Conservation (phyloP, 495 filamentous ascomycete species). For the Aspergillus saccharolyticus region DNA sequence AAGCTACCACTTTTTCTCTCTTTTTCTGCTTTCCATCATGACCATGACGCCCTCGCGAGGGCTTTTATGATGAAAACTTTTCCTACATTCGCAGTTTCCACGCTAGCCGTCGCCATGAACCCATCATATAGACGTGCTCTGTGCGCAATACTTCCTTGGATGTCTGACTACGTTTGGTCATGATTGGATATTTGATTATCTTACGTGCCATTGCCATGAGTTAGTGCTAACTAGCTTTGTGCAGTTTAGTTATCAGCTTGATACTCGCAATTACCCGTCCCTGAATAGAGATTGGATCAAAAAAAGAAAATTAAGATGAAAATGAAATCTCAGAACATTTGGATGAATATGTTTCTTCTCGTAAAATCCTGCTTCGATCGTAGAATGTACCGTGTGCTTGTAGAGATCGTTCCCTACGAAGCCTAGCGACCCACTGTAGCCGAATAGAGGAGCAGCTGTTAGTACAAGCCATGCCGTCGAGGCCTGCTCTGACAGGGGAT, state of each 20-base stretch:
- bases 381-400: too few species aligned
- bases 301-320: too few species aligned
- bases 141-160: slow-evolving; percentile 50
- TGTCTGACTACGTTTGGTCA: slow-evolving; percentile 40
- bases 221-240: slow-evolving; percentile 9
- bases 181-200: slow-evolving; percentile 4
- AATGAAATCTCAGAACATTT: too few species aligned
- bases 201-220: slow-evolving; percentile 1
- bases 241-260: slow-evolving; percentile 3
- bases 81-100: slow-evolving; percentile 54
- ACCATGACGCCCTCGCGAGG: slow-evolving; percentile 18
- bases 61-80: slow-evolving; percentile 46
- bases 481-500: too few species aligned
- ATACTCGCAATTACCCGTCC: too few species aligned
- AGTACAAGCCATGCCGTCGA: too few species aligned
- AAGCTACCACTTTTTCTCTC: slow-evolving; percentile 1
- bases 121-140: slow-evolving; percentile 39
- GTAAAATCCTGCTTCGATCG: too few species aligned
- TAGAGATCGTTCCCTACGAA: too few species aligned
- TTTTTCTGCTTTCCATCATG: slow-evolving; percentile 8
- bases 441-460: too few species aligned
- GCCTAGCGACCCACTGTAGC: too few species aligned
- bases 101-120: slow-evolving; percentile 48
- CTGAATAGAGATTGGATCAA: too few species aligned
- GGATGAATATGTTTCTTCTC: too few species aligned